phyloP scores from a whole-genome alignment of 2,329 filamentous ascomycete species.

The Cordyceps cicadae region DNA sequence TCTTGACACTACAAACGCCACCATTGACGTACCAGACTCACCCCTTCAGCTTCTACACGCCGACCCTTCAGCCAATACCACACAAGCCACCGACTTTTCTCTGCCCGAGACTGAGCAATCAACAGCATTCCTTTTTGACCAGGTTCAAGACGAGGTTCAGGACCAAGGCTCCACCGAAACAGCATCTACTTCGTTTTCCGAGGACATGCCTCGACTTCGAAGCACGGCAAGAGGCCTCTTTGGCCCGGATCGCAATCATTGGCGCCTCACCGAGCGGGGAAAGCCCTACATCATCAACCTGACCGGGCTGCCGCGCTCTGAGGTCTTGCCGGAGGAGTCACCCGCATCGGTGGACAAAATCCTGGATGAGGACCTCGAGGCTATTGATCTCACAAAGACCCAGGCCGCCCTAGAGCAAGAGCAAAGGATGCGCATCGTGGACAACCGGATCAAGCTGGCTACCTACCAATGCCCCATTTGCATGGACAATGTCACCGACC shows the following conservation, averaged over 20 bases:
- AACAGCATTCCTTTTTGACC: slow-evolving; percentile 18
- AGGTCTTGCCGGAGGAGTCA: slow-evolving; percentile 23
- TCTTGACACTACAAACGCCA: neutral
- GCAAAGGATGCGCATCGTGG: slow-evolving; percentile 36
- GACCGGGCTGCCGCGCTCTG: neutral
- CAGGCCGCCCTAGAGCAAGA: slow-evolving; percentile 36
- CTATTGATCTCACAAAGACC: slow-evolving; percentile 27
- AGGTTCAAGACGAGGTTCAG: slow-evolving; percentile 20
- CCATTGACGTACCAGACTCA: slow-evolving; percentile 3
- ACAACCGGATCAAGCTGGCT: slow-evolving; percentile 44
- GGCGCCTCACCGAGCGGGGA: no score
- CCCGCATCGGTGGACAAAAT: slow-evolving; percentile 13
- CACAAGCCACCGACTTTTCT: slow-evolving; percentile 15
- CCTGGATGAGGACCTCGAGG: slow-evolving; percentile 20
- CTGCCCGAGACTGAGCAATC: slow-evolving; percentile 20
- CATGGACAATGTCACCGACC: slow-evolving; percentile 50
- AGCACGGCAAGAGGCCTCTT: slow-evolving; percentile 11
- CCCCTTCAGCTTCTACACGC: slow-evolving; percentile 12
- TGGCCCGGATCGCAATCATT: neutral
- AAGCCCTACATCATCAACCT: no score
- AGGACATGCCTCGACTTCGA: slow-evolving; percentile 17
- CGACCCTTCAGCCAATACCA: slow-evolving; percentile 12
- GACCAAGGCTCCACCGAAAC: slow-evolving; percentile 19
- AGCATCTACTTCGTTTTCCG: slow-evolving; percentile 22
- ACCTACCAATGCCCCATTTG: slow-evolving; percentile 59